Base-by-base conservation (phyloP, 495 filamentous ascomycete species). In the Penicillium pancosmium region DNA sequence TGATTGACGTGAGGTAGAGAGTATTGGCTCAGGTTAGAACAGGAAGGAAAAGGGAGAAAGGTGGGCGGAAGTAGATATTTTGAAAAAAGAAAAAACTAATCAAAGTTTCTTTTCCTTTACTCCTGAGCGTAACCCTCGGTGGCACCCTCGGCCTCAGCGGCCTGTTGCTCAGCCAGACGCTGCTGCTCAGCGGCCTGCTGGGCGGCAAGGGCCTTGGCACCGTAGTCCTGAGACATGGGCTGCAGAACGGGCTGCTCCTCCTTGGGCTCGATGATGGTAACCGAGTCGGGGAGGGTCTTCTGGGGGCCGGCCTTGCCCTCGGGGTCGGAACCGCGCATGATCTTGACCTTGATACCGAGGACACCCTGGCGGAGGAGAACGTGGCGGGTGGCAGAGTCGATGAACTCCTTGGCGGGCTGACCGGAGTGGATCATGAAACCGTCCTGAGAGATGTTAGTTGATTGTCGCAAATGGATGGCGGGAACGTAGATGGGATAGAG, bases 361-460 rank as follows among this genome's bases (percentile, higher is more conserved):
- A 98, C 94, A 88, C 94, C 94, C 84, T 98, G 94, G 80, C 94
- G 90, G 75, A 98, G 92, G 58, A 98, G 92, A 66, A 98, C 94
- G 90, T 98, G 94, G 68, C 94, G 93, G 68, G 92, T 97, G 61
- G 94, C 95, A 72, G 81, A 86, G 85, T 98, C 94, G 79, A 98
- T 98, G 85, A 98, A 98, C 82, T 98, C 94, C 81, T 94, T 93
- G 69, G 94, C 95, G 67, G 94, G 94, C 75, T 98, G 94, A 82
- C 94, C 94, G 74, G 94, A 98, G 91, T 98, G 94, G 85, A 98
- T 98, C 94, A 98, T 98, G 91, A 98, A 98, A 72, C 94, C 94
- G 77, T 98, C 94, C 87, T 90, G 65, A 33, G 46, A 16, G 43
- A 18, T 50, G 40, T 69, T 63, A 70, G 65, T 50, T 15, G 34